These are phyloP conservation scores for Ilex aquifolium DNA, from an alignment of 257 asterid species.

Conservation along the genomic window DNA sequence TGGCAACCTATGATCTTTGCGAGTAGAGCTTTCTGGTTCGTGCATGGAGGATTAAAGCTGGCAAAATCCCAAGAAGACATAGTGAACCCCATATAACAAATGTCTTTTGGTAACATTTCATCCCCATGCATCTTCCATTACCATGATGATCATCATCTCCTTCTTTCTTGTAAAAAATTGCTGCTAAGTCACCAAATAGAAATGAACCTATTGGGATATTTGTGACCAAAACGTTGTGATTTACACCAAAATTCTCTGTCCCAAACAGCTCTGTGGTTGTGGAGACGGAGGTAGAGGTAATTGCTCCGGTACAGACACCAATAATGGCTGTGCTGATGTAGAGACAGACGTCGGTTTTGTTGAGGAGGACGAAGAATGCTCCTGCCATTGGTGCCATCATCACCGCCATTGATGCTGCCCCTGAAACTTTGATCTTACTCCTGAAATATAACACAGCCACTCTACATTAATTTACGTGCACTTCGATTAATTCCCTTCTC, in stretches of 20 bases:
- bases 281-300: slow-evolving; percentile 56
- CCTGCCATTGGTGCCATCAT: slow-evolving; percentile 75
- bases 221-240: slow-evolving; percentile 62
- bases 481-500: too few relatives aligned
- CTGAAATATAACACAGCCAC: slow-evolving; percentile 18
- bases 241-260: slow-evolving; percentile 48
- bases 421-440: slow-evolving; percentile 33
- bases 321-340: slow-evolving; percentile 57
- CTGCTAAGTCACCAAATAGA: slow-evolving; percentile 61
- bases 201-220: slow-evolving; percentile 71
- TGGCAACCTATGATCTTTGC: neutral
- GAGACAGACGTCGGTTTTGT: slow-evolving; percentile 18
- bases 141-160: slow-evolving; percentile 3
- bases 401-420: slow-evolving; percentile 52
- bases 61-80: slow-evolving; percentile 43
- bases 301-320: slow-evolving; percentile 69
- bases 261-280: slow-evolving; percentile 71
- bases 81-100: slow-evolving; percentile 56
- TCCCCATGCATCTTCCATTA: slow-evolving; percentile 42
- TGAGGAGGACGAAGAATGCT: slow-evolving; percentile 52
- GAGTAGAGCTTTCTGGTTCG: slow-evolving; percentile 37
- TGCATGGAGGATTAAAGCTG: slow-evolving; percentile 41
- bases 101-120: slow-evolving; percentile 45
- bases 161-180: slow-evolving; percentile 36
- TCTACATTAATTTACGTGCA: too few relatives aligned